Evolutionary conservation across 805 yeast species (phyloP), one percentile per base, ranked within the genome.

Genomic region (Yarrowia osloensis): DNA sequence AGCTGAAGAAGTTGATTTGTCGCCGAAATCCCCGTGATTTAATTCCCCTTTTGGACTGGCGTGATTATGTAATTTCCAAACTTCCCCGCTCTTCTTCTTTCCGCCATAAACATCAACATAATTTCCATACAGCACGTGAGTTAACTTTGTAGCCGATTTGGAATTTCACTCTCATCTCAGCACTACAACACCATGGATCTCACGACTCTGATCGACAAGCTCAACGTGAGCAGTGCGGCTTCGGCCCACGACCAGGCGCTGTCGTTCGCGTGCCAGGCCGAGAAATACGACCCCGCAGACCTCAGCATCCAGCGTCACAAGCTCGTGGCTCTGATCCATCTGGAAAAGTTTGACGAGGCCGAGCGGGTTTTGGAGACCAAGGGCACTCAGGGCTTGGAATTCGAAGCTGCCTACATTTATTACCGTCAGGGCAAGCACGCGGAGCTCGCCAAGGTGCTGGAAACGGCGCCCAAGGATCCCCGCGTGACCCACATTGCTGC

Each of bases 271-370:
- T 22, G 54, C 44, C 54, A 46, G 44, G 66, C 54, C 42, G 66
- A 61, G 22, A 71, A 22, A 31, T 70, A 69, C 31, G 73, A 76
- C 40, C 73, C 77, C 3, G 57, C 71, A 11, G 78, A 77, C 66
- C 49, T 69, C 15, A 68, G 69, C 2, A 80, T 82, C 4, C 70
- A 75, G 47, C 76, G 73, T 52, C 76, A 79, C 40, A 84, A 86
- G 73, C 74, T 87, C 39, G 84, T 85, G 13, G 84, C 91, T 4
- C 78, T 86, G 73, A 85, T 86, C 74, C 85, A 85, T 71, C 75
- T 84, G 67, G 91, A 88, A 73, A 79, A 80, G 69, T 88, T 84
- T 75, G 74, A 73, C 46, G 77, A 78, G 59, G 91, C 89, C 0
- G 70, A 76, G 21, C 77, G 80, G 66, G 70, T 83, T 40, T 71